Conservation (phyloP, 176 grass and related monocot species). For the Dendrocalamus sinicus region DNA sequence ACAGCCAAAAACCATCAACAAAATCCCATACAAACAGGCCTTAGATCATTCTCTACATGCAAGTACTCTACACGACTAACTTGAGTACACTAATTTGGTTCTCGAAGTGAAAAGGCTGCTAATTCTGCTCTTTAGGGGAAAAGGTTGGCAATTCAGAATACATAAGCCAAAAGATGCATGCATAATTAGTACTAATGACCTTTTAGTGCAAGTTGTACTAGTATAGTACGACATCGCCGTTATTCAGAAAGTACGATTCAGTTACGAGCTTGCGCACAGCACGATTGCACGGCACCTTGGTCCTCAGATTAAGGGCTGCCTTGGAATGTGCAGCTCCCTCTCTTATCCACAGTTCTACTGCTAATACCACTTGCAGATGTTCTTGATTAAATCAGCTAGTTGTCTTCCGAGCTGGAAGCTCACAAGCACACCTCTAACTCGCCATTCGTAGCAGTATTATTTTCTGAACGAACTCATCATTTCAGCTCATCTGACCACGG, state of each 20-base stretch:
- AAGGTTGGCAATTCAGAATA: slow-evolving; percentile 2
- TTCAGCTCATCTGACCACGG: slow-evolving; percentile 15
- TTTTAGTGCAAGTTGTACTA: slow-evolving; percentile 34
- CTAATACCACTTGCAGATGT: neutral
- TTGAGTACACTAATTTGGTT: slow-evolving; percentile 18
- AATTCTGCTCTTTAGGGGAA: neutral
- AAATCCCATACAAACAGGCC: too few species aligned
- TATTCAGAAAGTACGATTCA: slow-evolving; percentile 22
- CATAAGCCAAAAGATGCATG: neutral
- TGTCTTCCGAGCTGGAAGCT: slow-evolving; percentile 34
- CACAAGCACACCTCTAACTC: slow-evolving; percentile 15
- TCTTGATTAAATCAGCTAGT: neutral
- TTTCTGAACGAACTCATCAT: neutral
- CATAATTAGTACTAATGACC: neutral
- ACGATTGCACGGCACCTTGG: neutral
- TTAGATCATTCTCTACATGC: neutral
- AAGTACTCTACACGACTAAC: neutral
- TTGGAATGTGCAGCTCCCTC: slow-evolving; percentile 31
- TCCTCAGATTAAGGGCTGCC: slow-evolving; percentile 43
- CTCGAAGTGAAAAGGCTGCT: neutral
- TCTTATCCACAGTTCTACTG: neutral
- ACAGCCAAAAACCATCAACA: too few species aligned
- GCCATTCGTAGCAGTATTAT: neutral
- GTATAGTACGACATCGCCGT: slow-evolving; percentile 5
- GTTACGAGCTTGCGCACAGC: neutral